A percentile compares a stretch with the other conserved stretches of the same genome.
phyloP scores from a whole-genome alignment of 2,329 filamentous ascomycete genomes.

The Aspergillus novofumigatus region DNA sequence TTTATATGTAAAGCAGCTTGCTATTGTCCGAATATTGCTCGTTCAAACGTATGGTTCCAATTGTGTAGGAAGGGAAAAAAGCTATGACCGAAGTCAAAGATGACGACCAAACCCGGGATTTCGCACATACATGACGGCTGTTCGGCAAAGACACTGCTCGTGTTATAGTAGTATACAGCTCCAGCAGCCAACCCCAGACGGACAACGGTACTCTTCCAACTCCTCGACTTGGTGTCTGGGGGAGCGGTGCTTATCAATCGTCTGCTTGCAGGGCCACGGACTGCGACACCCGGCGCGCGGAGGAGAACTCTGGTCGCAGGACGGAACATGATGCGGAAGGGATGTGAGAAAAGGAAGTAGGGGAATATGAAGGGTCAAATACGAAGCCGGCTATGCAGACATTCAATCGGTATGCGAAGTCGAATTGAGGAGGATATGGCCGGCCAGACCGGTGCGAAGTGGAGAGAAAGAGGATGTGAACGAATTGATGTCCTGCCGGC shows the following conservation, averaged over 20 bases:
- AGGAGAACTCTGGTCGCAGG: slow-evolving; percentile 45
- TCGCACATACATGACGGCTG: slow-evolving; percentile 64
- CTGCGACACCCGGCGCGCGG: slow-evolving; percentile 32
- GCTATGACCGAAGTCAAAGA: background rate
- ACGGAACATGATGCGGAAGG: slow-evolving; percentile 47
- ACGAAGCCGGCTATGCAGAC: background rate
- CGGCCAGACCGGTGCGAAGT: slow-evolving; percentile 4
- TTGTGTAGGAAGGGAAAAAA: slow-evolving; percentile 2
- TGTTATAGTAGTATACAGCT: slow-evolving; percentile 91
- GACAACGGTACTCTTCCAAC: slow-evolving; percentile 72
- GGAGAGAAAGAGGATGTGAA: slow-evolving; percentile 1
- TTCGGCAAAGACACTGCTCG: slow-evolving; percentile 80
- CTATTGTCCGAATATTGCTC: background rate
- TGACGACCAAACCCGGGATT: background rate
- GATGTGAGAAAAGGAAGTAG: background rate
- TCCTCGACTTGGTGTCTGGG: slow-evolving; percentile 64
- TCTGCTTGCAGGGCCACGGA: slow-evolving; percentile 28
- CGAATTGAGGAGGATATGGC: background rate
- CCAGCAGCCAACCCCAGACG: slow-evolving; percentile 73
- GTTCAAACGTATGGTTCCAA: slow-evolving; percentile 4
- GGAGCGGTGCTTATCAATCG: slow-evolving; percentile 54
- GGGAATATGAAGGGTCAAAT: slow-evolving; percentile 1
- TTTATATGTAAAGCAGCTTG: background rate
- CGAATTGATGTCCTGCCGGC: background rate
- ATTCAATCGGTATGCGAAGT: background rate